These are phyloP conservation scores for Citrullus mucosospermus DNA, from an alignment of 306 rosid species.

Conservation along the genomic window DNA sequence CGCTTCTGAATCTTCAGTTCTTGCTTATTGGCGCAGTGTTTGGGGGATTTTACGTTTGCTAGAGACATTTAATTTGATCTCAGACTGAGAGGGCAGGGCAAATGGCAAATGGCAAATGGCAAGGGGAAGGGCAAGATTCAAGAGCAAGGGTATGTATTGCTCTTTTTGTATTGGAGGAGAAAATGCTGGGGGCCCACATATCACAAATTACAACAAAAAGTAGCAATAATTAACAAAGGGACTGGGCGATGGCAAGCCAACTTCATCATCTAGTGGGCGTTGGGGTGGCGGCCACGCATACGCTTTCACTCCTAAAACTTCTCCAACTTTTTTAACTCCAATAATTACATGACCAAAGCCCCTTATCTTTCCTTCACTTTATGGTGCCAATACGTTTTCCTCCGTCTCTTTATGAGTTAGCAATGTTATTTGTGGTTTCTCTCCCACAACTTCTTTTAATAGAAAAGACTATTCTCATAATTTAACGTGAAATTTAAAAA, in stretches of 20 bases:
- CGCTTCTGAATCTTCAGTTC: constrained; percentile 25
- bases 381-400: no score
- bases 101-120: no score
- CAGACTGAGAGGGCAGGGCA: no score
- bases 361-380: neutral
- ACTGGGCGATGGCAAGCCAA: constrained; percentile 3
- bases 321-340: neutral
- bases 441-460: no score
- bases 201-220: constrained; percentile 14
- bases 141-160: no score
- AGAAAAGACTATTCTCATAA: no score
- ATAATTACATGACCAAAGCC: neutral
- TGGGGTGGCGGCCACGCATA: constrained; percentile 5
- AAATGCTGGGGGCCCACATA: no score
- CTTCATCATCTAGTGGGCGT: constrained; percentile 1
- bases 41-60: constrained; percentile 45
- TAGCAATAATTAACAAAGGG: constrained; percentile 26
- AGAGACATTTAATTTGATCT: constrained; percentile 27
- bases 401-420: no score
- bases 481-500: no score
- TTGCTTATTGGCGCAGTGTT: constrained; percentile 59
- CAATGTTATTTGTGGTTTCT: no score
- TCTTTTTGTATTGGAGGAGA: no score
- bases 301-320: neutral
- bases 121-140: no score